Percentiles rank a stretch among this genome's conserved stretches.
Conservation (phyloP, 345 rosid genomes). For the Balakata baccata region DNA sequence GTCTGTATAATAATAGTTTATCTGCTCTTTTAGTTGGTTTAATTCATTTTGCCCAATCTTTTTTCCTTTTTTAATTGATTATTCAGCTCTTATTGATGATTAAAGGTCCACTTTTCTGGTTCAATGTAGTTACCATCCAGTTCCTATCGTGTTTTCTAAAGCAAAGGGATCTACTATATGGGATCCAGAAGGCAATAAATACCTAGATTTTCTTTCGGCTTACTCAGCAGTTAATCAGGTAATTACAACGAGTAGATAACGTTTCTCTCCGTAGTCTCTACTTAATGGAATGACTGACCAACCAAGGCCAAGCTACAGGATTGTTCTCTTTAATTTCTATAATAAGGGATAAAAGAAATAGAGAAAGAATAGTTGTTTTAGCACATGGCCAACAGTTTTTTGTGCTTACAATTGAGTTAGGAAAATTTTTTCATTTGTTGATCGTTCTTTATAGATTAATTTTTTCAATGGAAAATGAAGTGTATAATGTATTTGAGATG, state of each 20-base stretch:
- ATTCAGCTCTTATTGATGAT: neutral
- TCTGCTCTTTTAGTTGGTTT: no score
- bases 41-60: neutral
- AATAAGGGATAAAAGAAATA: neutral
- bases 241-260: neutral
- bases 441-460: neutral
- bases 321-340: neutral
- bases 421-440: neutral
- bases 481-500: constrained; percentile 8
- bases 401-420: neutral
- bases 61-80: neutral
- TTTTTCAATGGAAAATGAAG: neutral
- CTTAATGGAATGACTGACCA: neutral
- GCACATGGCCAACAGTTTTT: neutral
- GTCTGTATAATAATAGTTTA: neutral
- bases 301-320: neutral
- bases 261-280: neutral
- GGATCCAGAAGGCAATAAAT: constrained; percentile 95
- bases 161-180: constrained; percentile 77
- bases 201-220: constrained; percentile 88
- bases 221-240: constrained; percentile 98
- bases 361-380: neutral
- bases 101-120: constrained; percentile 3
- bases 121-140: constrained; percentile 81
- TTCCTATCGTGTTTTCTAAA: constrained; percentile 87